These are phyloP conservation scores for Sarocladium brachiariae DNA, from an alignment of 2,329 filamentous ascomycete genomes.

Conservation along the genomic window DNA sequence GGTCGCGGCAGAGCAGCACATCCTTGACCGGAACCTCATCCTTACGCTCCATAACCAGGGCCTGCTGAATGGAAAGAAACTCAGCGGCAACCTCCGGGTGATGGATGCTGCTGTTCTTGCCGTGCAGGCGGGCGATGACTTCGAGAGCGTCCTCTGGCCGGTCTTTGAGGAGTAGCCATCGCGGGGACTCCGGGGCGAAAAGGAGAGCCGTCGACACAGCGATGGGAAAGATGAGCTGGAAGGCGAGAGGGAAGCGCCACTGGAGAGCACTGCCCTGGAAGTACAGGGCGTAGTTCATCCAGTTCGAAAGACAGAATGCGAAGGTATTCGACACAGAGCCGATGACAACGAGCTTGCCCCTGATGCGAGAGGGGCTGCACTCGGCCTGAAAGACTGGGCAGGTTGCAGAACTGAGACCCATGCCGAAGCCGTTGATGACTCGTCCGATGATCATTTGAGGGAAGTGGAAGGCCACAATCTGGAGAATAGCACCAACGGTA, in stretches of 20 bases:
- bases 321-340: slow-evolving; percentile 32
- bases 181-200: slow-evolving; percentile 39
- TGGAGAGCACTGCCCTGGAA: slow-evolving; percentile 25
- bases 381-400: slow-evolving; percentile 28
- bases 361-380: slow-evolving; percentile 24
- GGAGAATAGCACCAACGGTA: slow-evolving; percentile 26
- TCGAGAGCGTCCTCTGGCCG: slow-evolving; percentile 49
- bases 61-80: slow-evolving; percentile 28
- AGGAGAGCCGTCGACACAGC: slow-evolving; percentile 24
- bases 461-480: slow-evolving; percentile 26
- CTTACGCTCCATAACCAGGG: slow-evolving; percentile 28
- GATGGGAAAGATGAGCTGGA: slow-evolving; percentile 32
- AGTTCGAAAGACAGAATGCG: slow-evolving; percentile 40
- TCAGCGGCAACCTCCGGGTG: slow-evolving; percentile 24
- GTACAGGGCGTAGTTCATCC: slow-evolving; percentile 38
- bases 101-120: slow-evolving; percentile 28
- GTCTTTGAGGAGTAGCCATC: slow-evolving; percentile 46
- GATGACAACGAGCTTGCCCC: slow-evolving; percentile 39
- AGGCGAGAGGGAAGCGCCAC: slow-evolving; percentile 29
- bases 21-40: slow-evolving; percentile 25
- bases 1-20: slow-evolving; percentile 29
- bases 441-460: slow-evolving; percentile 36
- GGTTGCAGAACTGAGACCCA: slow-evolving; percentile 28
- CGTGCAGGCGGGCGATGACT: slow-evolving; percentile 50
- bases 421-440: slow-evolving; percentile 33